Evolutionary conservation across 2,329 filamentous ascomycete species (phyloP), one percentile per base, ranked within the genome.

Genomic region (Exophiala oligosperma): DNA sequence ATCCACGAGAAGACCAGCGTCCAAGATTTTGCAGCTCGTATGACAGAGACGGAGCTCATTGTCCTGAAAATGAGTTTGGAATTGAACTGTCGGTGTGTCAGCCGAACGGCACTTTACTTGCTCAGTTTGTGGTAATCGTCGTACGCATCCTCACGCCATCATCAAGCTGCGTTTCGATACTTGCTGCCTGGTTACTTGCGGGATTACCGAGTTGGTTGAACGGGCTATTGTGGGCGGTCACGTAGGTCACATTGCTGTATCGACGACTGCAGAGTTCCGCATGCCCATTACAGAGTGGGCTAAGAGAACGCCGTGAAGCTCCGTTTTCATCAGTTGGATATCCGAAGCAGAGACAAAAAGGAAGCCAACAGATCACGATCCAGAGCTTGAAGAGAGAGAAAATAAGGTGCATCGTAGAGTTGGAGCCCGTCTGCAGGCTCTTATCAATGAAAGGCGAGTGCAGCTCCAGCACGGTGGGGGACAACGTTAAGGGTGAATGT

Each of bases 231-330:
- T 94, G 91, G 21, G 86, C 85, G 28, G 83, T 84, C 1, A 95
- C 83, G 68, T 89, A 80, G 58, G 89, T 92, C 72, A 94, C 86
- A 71, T 93, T 92, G 78, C 87, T 85, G 74, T 92, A 95, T 66
- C 84, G 86, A 59, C 89, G 83, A 6, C 74, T 75, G 77, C 90
- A 95, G 67, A 93, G 85, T 73, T 93, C 89, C 26, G 86, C 74
- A 66, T 89, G 85, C 71, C 85, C 84, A 73, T 95, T 95, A 79
- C 90, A 94, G 4, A 88, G 85, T 59, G 85, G 8, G 21, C 40
- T n/a, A 23, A 43, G 40, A 43, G 40, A 23, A 43, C 40, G 26
- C 26, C 26, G 26, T 28, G 26, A 28, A 3, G 26, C 26, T 28
- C 26, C 26, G 26, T 28, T 28, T 3, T 28, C 26, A 28, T n/a